Evolutionary conservation across 2,329 filamentous ascomycete species (phyloP), one percentile per base, ranked within the genome.

Genomic region (Fusarium burgessii): DNA sequence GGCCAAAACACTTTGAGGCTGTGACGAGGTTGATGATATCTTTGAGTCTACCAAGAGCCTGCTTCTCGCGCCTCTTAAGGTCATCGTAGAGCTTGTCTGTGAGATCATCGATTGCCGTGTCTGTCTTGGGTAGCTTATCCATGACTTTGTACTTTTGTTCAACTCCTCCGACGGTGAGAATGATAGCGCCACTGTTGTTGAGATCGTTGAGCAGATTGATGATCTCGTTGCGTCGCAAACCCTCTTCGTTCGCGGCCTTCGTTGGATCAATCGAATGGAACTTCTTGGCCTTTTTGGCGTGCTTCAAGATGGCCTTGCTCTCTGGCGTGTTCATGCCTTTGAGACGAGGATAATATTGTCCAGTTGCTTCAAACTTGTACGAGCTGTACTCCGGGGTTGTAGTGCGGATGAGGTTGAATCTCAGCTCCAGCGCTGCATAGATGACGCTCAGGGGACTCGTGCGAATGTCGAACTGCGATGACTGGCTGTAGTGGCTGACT

Each of bases 391-490:
- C 86, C 0, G 85, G 87, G 0, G 84, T 90, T 20, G 84, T 85
- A 18, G 85, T 88, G 25, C 89, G 83, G 33, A 91, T 81, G 0
- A 90, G 80, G 1, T 81, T 81, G 64, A 89, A 90, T 5, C 84
- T 85, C 7, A 91, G 80, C 73, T 91, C 89, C 3, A 91, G 79
- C n/a, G 87, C 84, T 0, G 89, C 87, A 55, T 89, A 89, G 18
- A 91, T 83, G 54, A 87, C 85, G 41, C 80, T 79, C 9, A 90
- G 78, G 0, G 85, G 82, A 5, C 79, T 86, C 3, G 78, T 66
- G 23, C 85, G 83, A 59, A 91, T 88, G 70, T 91, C 89, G 60
- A 84, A 86, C 0, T 85, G 81, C 27, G 79, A 82, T 5, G 81
- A 79, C 46, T 90, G 84, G 0, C 80, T 71, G 14, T 82, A 79